Evolutionary conservation across 2,329 filamentous ascomycete genomes (phyloP), one percentile per base, ranked within the genome.

Genomic region (Chalaropsis ovoidea): DNA sequence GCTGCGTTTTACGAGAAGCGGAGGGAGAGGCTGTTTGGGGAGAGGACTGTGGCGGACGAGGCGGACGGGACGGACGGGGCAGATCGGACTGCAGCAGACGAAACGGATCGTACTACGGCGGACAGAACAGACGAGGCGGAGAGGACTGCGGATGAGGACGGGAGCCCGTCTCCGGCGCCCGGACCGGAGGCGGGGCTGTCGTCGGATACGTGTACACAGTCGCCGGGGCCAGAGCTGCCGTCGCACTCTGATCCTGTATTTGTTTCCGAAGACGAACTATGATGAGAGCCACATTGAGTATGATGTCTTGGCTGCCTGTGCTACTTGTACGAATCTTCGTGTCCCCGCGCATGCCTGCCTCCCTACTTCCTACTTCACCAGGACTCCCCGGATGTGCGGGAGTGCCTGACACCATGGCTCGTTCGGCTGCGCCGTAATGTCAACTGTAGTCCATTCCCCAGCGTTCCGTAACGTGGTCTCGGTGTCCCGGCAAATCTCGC

Each of bases 1-100:
- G 88, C 95, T 66, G 78, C 77, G 2, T 97, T 96, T 75, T 97
- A 97, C 77, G 77, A 79, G 68, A 80, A 79, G 70, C 80, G 92
- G 69, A 81, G 84, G 72, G 80, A 81, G 67, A 77, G 77, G 70
- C 64, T 85, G 49, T 72, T 74, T 47, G 73, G 71, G 65, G 61
- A 68, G 41, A 68, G 43, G 64, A 68, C 0, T 22, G 19, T 11
- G 62, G 66, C 66, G 45, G 27, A 8, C 52, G 61, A 62, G 27
- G 67, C 62, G 17, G 65, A 62, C 3, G 68, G 61, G 13, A 47
- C 68, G 39, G 19, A 19, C 1, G 52, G 61, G 42, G 65, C 66
- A 10, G 68, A 67, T n/a, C n/a, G n/a, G n/a, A n/a, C n/a, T n/a
- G n/a, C n/a, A n/a, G n/a, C n/a, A n/a, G n/a, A n/a, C n/a, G n/a